These are phyloP conservation scores for Prototheca wickerhamii DNA, from an alignment of 163 green algal species.

Conservation along the genomic window DNA sequence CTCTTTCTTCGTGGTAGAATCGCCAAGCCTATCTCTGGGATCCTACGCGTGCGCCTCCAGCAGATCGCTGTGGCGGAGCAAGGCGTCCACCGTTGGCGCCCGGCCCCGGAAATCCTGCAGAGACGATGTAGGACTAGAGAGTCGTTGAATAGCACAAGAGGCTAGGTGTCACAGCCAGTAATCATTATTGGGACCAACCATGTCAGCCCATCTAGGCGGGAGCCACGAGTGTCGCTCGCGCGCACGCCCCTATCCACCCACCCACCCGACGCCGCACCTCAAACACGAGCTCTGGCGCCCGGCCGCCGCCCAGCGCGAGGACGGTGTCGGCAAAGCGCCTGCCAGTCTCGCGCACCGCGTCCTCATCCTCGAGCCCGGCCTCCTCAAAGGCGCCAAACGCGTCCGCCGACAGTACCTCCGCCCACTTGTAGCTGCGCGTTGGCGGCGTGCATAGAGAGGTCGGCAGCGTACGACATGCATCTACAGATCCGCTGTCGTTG, in stretches of 20 bases:
- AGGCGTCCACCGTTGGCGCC: conserved; percentile 67
- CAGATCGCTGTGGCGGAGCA: conserved; percentile 84
- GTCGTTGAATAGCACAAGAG: too few species aligned
- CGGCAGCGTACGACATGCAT: conserved; percentile 38
- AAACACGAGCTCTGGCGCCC: conserved; percentile 56
- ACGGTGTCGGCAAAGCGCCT: conserved; percentile 82
- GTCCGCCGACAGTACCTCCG: conserved; percentile 86
- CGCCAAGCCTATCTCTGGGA: too few species aligned
- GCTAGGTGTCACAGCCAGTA: background rate
- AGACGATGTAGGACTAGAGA: too few species aligned
- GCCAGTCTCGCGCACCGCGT: conserved; percentile 57
- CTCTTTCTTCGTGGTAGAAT: too few species aligned
- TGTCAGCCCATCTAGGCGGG: too few species aligned
- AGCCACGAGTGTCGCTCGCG: background rate
- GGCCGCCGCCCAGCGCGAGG: conserved; percentile 76
- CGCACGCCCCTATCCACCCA: background rate
- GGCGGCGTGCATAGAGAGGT: conserved; percentile 43
- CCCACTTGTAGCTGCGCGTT: conserved; percentile 92
- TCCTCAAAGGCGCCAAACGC: conserved; percentile 96
- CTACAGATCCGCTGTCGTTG: too few species aligned
- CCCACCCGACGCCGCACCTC: conserved; percentile 18
- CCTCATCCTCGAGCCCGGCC: conserved; percentile 62
- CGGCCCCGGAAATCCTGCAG: conserved; percentile 77
- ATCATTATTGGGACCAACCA: background rate
- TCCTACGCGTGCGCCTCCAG: too few species aligned